Evolutionary conservation across 495 filamentous ascomycete species (phyloP), one percentile per base, ranked within the genome.

Genomic region (Aspergillus biplanus): DNA sequence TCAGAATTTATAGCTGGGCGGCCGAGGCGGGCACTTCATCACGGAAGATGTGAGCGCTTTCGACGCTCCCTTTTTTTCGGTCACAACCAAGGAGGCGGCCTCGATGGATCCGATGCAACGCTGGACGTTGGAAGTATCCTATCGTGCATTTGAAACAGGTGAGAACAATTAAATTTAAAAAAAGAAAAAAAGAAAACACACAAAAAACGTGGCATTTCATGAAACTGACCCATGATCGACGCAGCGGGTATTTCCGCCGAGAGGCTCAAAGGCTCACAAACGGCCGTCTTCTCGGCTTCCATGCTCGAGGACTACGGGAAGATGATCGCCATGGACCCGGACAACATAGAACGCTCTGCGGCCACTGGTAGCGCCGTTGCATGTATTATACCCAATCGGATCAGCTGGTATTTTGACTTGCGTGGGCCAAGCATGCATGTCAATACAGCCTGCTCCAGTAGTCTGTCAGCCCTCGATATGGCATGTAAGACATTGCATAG

Each of bases 31-130:
- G 15, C 68, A 80, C 62, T 80, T 80, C 59, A 58, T 82, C 31
- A 65, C 69, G 3, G 72, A 77, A 16, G 69, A 79, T 58, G 48
- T 74, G 8, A 64, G 55, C 3, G 47, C 44, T 0, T 84, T 82
- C 52, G 80, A 82, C 65, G 73, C 76, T 0, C 64, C 72, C 8
- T 75, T 76, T 59, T 89, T 87, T 73, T 77, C 74, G 56, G 79
- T 87, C 64, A 75, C 73, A 0, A 74, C 80, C 0, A 71, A 72
- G 8, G 86, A 87, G 65, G 84, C 85, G 4, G 76, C 74, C 21
- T 77, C 82, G 33, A 85, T 87, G 47, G 85, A 89, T 66, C 86
- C 86, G 1, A 81, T 83, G 70, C 83, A 86, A 50, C 74, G 85
- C 15, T 62, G 85, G 50, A 59, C 80, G 13, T 75, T 89, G 31